Base-by-base conservation (phyloP, 176 grass and related monocot genomes). In the Cenchrus americanus region DNA sequence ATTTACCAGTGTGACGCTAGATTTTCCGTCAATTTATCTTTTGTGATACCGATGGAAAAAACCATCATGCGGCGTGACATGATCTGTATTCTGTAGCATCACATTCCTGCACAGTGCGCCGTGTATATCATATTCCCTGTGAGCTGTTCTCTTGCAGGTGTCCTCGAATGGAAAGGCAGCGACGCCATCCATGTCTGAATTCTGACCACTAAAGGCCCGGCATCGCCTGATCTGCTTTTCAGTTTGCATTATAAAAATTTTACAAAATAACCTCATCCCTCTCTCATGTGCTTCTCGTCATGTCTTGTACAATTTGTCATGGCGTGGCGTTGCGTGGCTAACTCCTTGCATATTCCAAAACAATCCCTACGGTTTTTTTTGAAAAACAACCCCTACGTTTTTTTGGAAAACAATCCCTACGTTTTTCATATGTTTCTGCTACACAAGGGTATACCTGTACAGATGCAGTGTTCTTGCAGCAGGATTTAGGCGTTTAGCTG, bases 21-120 rank as follows among this genome's bases (percentile, higher is more conserved):
- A 10, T 18, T 75, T 13, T n/a, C 11, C 12, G 11, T n/a, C 19
- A 10, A 3, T 11, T 75, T 34, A 14, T 47, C 18, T 76, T 62
- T 65, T 21, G 60, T 34, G 62, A 44, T 81, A 68, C 8, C 18
- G 37, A 70, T 46, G 23, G 8, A 59, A 37, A 34, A 37, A 26
- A 17, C 21, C 13, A 18, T 58, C n/a, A n/a, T 12, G 34, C 15
- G n/a, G 44, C 48, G 59, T 71, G 66, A 47, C 14, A 46, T 82
- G 34, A 71, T 61, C 14, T 47, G 80, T 59, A 59, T 48, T 46
- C 41, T 71, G 80, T 82, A 82, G 14, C 66, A 47, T 59, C 80
- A 47, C 66, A 70, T 57, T 54, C 65, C 30, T 44, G 48, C 78
- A 69, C 65, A 81, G 63, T 58, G 34, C 44, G 34, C 34, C 34